Evolutionary conservation across 1,139 yeast genomes (phyloP).

Genomic region (Lodderomyces margitis): DNA sequence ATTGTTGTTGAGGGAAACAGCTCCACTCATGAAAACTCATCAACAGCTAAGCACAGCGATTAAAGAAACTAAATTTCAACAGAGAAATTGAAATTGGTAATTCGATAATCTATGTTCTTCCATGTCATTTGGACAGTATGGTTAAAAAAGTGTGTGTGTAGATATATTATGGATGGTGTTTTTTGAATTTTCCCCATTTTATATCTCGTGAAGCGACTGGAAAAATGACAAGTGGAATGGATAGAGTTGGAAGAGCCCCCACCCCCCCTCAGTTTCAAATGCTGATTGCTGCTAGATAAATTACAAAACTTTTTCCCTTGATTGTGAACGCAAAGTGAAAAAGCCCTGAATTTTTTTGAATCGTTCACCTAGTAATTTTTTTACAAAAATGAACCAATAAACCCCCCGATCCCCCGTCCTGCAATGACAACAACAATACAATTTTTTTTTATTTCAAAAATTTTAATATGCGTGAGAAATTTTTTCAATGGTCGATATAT

Average conservation of each 20-base stretch:
- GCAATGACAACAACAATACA: constrained; percentile 6
- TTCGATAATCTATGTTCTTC: background rate
- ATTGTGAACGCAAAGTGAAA: background rate
- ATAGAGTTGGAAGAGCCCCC: background rate
- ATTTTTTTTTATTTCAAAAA: background rate
- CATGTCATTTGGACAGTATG: constrained; percentile 9
- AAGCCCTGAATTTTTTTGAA: background rate
- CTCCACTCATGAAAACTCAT: constrained; percentile 4
- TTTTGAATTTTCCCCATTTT: background rate
- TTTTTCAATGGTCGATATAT: constrained; percentile 1
- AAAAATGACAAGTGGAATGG: background rate
- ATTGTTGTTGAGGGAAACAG: constrained; percentile 10
- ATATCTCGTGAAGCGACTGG: constrained; percentile 3
- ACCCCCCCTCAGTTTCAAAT: too few relatives aligned
- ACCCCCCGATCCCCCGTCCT: constrained; percentile 9
- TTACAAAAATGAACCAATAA: background rate
- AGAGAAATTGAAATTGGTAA: too few relatives aligned
- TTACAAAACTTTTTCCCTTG: too few relatives aligned
- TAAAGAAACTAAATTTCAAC: background rate
- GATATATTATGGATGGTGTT: constrained; percentile 1
- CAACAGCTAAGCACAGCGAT: background rate
- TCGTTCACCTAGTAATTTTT: background rate
- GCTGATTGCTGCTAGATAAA: too few relatives aligned
- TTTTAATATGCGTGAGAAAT: background rate
- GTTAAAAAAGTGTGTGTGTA: constrained; percentile 20